Percentiles rank a stretch among this genome's conserved stretches.
Conservation (phyloP, 2,329 filamentous ascomycete genomes). For the Alternaria brassicicola region DNA sequence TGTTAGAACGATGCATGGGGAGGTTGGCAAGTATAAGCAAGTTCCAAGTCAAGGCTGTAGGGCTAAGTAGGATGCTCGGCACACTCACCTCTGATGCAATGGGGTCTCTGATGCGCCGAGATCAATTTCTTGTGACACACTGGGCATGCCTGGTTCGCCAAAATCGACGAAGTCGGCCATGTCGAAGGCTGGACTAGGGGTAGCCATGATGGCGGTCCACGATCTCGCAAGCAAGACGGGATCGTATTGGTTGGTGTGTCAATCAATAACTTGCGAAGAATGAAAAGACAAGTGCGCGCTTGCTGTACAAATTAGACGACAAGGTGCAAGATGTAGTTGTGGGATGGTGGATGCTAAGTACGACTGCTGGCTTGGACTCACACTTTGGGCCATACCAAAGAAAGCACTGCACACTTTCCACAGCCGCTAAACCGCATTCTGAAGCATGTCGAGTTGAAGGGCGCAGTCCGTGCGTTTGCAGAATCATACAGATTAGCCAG, state of each 20-base stretch:
- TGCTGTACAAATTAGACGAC: slow-evolving; percentile 19
- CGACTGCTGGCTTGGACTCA: slow-evolving; percentile 14
- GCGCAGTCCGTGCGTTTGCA: slow-evolving; percentile 24
- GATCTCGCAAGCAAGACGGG: background rate
- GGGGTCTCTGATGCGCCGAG: slow-evolving; percentile 1
- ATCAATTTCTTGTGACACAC: slow-evolving; percentile 22
- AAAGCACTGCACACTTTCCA: slow-evolving; percentile 9
- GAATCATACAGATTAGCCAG: slow-evolving; percentile 16
- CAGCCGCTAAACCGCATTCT: slow-evolving; percentile 15
- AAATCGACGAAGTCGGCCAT: slow-evolving; percentile 50
- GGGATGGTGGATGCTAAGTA: slow-evolving; percentile 18
- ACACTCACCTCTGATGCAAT: slow-evolving; percentile 24
- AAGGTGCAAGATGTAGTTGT: slow-evolving; percentile 25
- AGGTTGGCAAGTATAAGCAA: background rate
- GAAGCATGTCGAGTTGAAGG: slow-evolving; percentile 23
- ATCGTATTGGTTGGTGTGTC: background rate
- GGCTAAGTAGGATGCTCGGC: background rate
- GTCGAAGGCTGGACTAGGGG: slow-evolving; percentile 34
- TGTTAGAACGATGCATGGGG: slow-evolving; percentile 12
- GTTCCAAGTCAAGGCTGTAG: background rate
- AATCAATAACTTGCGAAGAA: background rate
- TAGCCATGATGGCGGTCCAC: slow-evolving; percentile 31
- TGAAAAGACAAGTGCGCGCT: slow-evolving; percentile 25
- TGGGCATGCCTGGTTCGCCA: slow-evolving; percentile 44
- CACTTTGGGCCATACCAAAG: slow-evolving; percentile 6